Evolutionary conservation across 75 land plant species (phyloP).

Genomic region (Pinus tabuliformis): DNA sequence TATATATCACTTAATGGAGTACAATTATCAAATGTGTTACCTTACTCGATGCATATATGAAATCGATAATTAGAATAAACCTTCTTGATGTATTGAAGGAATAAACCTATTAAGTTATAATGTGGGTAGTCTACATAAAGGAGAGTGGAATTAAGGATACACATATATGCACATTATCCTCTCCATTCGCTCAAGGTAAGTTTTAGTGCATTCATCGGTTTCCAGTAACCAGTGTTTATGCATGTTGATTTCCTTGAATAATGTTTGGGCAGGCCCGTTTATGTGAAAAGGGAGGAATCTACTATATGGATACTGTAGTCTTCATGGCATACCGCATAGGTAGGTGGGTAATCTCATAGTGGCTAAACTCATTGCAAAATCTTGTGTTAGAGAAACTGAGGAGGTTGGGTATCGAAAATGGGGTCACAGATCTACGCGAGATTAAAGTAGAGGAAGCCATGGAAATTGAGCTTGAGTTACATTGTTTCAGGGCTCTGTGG

Average conservation of each 20-base stretch:
- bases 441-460: constrained; percentile 65
- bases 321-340: constrained; percentile 61
- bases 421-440: constrained; percentile 65
- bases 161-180: too few species aligned
- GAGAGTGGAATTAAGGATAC: too few species aligned
- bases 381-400: constrained; percentile 44
- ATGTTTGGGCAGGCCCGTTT: constrained; percentile 51
- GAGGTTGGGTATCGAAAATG: constrained; percentile 53
- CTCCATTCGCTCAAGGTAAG: constrained; percentile 72
- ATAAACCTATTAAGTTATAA: too few species aligned
- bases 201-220: not conserved
- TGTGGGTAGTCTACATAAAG: too few species aligned
- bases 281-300: constrained; percentile 76
- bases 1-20: too few species aligned
- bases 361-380: constrained; percentile 50
- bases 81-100: too few species aligned
- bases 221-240: not conserved
- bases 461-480: too few species aligned
- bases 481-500: too few species aligned
- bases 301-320: constrained; percentile 67
- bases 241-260: not conserved
- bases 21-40: too few species aligned
- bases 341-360: constrained; percentile 89
- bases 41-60: too few species aligned
- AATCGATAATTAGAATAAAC: too few species aligned